Percentiles rank a stretch among this genome's conserved stretches.
These are phyloP conservation scores for Pistacia atlantica DNA, from an alignment of 345 rosid species.

Conservation along the genomic window DNA sequence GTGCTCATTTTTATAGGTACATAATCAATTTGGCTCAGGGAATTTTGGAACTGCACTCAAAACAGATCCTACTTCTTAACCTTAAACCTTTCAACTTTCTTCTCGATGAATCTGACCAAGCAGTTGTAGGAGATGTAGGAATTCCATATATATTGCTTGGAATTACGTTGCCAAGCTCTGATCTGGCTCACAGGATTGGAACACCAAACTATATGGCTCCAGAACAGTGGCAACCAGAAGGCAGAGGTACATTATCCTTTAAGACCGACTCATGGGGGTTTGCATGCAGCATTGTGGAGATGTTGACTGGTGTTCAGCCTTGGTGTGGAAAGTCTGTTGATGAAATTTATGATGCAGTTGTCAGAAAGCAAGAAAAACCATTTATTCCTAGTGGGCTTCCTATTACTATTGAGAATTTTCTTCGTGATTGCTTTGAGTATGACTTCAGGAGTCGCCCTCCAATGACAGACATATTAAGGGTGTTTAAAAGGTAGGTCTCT, in stretches of 20 bases:
- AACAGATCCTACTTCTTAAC: constrained; percentile 73
- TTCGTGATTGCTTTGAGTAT: constrained; percentile 83
- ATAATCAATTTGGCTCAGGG: constrained; percentile 72
- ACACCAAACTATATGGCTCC: constrained; percentile 98
- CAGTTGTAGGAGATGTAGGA: constrained; percentile 78
- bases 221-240: constrained; percentile 94
- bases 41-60: constrained; percentile 63
- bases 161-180: constrained; percentile 64
- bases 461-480: constrained; percentile 71
- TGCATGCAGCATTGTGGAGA: constrained; percentile 90
- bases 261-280: constrained; percentile 98
- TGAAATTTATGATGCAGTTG: constrained; percentile 72
- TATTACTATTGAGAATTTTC: constrained; percentile 63
- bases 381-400: constrained; percentile 74
- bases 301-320: constrained; percentile 85
- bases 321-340: constrained; percentile 70
- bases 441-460: constrained; percentile 86
- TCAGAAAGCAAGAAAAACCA: constrained; percentile 72
- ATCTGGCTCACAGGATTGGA: constrained; percentile 71
- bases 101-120: constrained; percentile 65
- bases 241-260: constrained; percentile 75
- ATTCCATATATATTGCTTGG: constrained; percentile 74
- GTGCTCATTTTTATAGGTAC: constrained; percentile 52
- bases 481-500: constrained; percentile 60
- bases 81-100: constrained; percentile 83